Base-by-base conservation (phyloP, 208 protist genomes). In the Wallacemonas rigidus region DNA sequence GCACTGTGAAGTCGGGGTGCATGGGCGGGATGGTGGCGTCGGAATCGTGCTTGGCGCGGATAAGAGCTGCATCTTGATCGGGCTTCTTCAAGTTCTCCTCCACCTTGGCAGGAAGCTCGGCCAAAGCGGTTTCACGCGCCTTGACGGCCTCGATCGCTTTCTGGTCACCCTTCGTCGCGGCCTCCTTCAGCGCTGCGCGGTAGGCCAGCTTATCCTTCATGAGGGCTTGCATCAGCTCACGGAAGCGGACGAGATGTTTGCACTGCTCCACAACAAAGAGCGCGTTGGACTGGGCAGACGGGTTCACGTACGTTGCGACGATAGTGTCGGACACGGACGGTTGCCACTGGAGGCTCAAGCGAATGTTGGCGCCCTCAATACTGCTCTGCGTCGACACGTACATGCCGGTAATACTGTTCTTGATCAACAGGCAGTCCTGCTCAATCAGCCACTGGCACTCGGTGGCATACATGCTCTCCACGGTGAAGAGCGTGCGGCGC, bases 391-490 rank as follows among this genome's bases (percentile, higher is more conserved):
- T 91, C 43, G 74, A 77, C 5, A 89, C 76, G 73, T 87, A 94
- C 85, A 94, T 85, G 39, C 77, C 79, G 11, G 86, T 94, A 17
- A 90, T 63, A 9, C 69, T 74, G 73, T 92, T 94, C 61, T 84
- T 75, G 8, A 94, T 17, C 35, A 81, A 36, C 6, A 94, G 72
- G 71, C 82, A 89, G 35, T 87, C 87, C 79, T 91, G 80, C 74
- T 90, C 86, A 57, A 88, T 84, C 39, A 94, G 70, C 60, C 75
- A 91, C 56, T 71, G 54, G 53, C 77, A 86, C 40, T 91, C 81
- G 2, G 83, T 81, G 4, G 71, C 67, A 77, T 90, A 89, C 82
- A 91, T 89, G 54, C 73, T 72, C 63, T 80, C 84, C 6, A 91
- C 57, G 26, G 53, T 87, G 72, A 91, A 93, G 65, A 93, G 76